Base-by-base conservation (phyloP, 2,329 filamentous ascomycete species). In the Alternaria angustiovoidea region DNA sequence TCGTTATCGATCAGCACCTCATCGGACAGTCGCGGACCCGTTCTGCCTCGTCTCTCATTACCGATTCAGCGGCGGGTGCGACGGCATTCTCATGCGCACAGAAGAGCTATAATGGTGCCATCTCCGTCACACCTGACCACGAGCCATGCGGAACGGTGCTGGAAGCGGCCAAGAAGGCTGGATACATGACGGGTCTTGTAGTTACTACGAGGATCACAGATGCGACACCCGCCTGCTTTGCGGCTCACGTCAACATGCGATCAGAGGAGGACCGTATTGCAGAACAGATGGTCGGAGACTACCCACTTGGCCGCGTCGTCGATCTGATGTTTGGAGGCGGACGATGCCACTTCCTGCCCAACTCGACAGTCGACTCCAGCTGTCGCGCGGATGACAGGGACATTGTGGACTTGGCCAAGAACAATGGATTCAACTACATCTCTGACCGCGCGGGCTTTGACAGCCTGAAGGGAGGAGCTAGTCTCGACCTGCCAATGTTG, bases 31-130 rank as follows among this genome's bases (percentile, higher is more conserved):
- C 91, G 65, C 87, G 95, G 61, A 99, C 95, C 20, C 86, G 93
- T 57, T 96, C 92, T 53, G 89, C 88, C 67, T 93, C 87, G 73
- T 94, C 90, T 58, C 83, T 98, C 62, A 91, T 99, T 53, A 99
- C 95, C 1, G 95, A 99, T 79, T 96, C 92, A 60, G 95, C 95
- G 5, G 95, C 95, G n/a, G 95, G 95, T 38, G 95, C 95, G 3
- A 99, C 95, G 0, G 95, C 95, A 1, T 99, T 99, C 78, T 93
- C 92, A 3, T 99, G 95, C 73, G 94, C 88, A 20, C 81, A 85
- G 75, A 99, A 99, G 87, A 96, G 90, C 78, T 99, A 99, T 82
- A 99, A 99, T 75, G 93, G 93, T 48, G 95, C 95, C 68, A 98
- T 99, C 69, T 91, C 93, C 9, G 91, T 96, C 54, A 84, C 96